Evolutionary conservation across 139 green algal species (phyloP).

Genomic region (Desmodesmus armatus): DNA sequence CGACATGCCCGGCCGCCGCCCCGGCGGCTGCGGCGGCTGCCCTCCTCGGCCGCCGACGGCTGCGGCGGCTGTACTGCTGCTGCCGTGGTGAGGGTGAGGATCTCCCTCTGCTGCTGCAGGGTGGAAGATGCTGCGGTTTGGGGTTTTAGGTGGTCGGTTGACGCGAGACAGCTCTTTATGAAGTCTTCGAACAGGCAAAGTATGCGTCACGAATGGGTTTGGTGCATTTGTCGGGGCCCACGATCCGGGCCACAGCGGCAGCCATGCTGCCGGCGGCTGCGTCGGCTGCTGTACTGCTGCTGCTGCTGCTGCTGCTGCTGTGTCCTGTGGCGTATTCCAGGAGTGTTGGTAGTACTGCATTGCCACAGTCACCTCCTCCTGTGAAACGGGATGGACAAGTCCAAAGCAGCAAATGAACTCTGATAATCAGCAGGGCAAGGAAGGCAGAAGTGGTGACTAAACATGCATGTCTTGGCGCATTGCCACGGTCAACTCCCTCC

Average conservation of each 20-base stretch:
- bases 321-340: neutral
- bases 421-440: too few species aligned
- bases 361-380: constrained; percentile 46
- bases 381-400: neutral
- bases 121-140: too few species aligned
- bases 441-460: too few species aligned
- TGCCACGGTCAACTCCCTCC: too few species aligned
- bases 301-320: constrained; percentile 2
- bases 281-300: neutral
- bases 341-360: constrained; percentile 44
- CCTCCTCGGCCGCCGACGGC: too few species aligned
- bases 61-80: too few species aligned
- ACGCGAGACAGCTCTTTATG: constrained; percentile 1
- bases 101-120: neutral
- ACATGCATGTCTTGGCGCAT: too few species aligned
- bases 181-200: constrained; percentile 27
- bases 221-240: neutral
- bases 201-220: constrained; percentile 30
- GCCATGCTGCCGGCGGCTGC: neutral
- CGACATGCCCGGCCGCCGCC: neutral
- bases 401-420: too few species aligned
- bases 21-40: constrained; percentile 1
- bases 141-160: constrained; percentile 26
- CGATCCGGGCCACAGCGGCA: neutral
- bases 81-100: too few species aligned